Conservation (phyloP, 495 filamentous ascomycete genomes). For the Daldinia concentrica region DNA sequence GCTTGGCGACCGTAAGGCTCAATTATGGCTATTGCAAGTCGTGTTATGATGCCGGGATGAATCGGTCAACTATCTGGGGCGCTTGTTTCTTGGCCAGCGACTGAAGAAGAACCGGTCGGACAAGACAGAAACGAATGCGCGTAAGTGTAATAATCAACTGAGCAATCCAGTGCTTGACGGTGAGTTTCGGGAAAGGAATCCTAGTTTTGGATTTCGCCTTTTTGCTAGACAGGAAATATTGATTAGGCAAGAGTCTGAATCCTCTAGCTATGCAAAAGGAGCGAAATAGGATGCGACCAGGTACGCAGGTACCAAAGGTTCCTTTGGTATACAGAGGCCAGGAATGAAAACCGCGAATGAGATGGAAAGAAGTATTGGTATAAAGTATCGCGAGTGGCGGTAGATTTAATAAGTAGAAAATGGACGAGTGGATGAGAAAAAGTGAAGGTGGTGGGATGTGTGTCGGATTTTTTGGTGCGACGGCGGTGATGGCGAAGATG, state of each 20-base stretch:
- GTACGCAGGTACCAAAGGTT: conserved; percentile 27
- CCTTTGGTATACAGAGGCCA: conserved; percentile 32
- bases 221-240: conserved; percentile 22
- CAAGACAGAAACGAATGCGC: conserved; percentile 19
- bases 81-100: conserved; percentile 40
- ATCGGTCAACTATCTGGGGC: conserved; percentile 7
- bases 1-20: conserved; percentile 1
- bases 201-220: conserved; percentile 19
- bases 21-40: conserved; percentile 2
- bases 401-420: conserved; percentile 28
- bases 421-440: conserved; percentile 34
- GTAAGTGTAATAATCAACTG: conserved; percentile 24
- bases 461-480: conserved; percentile 44
- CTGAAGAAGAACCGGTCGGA: conserved; percentile 12
- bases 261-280: conserved; percentile 36
- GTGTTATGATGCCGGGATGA: background rate
- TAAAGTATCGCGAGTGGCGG: conserved; percentile 24
- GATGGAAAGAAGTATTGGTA: conserved; percentile 21
- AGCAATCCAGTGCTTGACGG: conserved; percentile 13
- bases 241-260: conserved; percentile 31
- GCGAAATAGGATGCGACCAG: conserved; percentile 36
- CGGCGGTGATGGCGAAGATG: conserved; percentile 50
- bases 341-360: conserved; percentile 28
- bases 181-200: conserved; percentile 21
- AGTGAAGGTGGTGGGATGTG: conserved; percentile 39